Evolutionary conservation across 1,284 basidiomycete genomes (phyloP).

Genomic region (Rhodotorula sp.): DNA sequence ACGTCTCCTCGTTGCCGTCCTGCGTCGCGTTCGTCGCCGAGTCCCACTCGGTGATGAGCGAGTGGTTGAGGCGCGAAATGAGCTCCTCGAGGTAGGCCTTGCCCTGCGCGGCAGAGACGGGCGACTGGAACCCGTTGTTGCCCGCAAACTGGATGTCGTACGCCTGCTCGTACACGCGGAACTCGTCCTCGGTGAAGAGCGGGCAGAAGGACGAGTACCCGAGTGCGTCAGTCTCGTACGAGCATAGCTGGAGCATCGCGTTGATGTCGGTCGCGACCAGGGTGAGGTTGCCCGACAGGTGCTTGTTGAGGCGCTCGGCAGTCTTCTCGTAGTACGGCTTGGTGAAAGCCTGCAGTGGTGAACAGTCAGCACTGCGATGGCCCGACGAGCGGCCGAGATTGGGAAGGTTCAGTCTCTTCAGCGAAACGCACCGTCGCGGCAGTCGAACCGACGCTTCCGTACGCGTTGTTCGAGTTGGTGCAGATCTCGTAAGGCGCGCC

Average conservation of each 20-base stretch:
- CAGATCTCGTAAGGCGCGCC: slow-evolving; percentile 40
- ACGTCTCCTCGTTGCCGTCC: slow-evolving; percentile 66
- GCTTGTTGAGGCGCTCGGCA: slow-evolving; percentile 21
- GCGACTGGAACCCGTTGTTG: slow-evolving; percentile 75
- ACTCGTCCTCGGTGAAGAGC: slow-evolving; percentile 81
- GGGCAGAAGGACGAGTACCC: slow-evolving; percentile 88
- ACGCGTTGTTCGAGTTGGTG: slow-evolving; percentile 43
- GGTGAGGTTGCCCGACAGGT: slow-evolving; percentile 30
- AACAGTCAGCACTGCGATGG: not conserved
- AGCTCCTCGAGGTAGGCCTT: slow-evolving; percentile 68
- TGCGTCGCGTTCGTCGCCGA: slow-evolving; percentile 72
- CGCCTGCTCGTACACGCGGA: slow-evolving; percentile 64
- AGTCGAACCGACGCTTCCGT: slow-evolving; percentile 46
- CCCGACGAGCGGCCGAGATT: too few species aligned
- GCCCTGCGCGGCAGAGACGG: slow-evolving; percentile 74
- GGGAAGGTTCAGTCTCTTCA: not conserved
- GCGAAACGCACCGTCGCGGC: slow-evolving; percentile 27
- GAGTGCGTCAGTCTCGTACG: slow-evolving; percentile 70
- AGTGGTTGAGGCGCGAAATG: slow-evolving; percentile 61
- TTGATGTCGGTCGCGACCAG: slow-evolving; percentile 45
- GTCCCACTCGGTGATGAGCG: slow-evolving; percentile 51
- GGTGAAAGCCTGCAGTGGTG: slow-evolving; percentile 8
- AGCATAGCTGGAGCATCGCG: slow-evolving; percentile 49
- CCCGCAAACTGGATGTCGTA: slow-evolving; percentile 22
- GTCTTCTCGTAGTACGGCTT: slow-evolving; percentile 32